Percentiles rank a stretch among this genome's conserved stretches.
phyloP scores from a whole-genome alignment of 2,329 filamentous ascomycete species.

The Samsoniella hepiali region DNA sequence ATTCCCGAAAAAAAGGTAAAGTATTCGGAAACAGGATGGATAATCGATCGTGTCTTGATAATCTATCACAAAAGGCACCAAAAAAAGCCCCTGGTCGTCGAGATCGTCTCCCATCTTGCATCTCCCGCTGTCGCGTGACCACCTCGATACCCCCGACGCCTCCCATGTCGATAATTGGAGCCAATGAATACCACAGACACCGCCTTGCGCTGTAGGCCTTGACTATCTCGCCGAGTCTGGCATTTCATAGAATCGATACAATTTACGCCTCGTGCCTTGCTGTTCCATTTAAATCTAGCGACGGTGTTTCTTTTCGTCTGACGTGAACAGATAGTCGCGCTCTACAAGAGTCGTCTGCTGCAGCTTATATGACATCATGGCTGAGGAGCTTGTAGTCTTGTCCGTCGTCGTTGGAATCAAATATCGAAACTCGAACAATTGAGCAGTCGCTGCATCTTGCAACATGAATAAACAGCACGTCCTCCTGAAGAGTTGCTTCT shows the following conservation, averaged over 20 bases:
- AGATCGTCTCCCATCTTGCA: neutral
- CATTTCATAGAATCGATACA: neutral
- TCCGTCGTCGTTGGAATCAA: too few species aligned
- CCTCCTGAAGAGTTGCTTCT: too few species aligned
- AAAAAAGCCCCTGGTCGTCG: neutral
- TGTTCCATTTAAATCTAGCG: too few species aligned
- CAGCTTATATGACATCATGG: too few species aligned
- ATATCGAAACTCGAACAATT: too few species aligned
- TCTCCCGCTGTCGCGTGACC: conserved; percentile 1
- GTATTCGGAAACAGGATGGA: neutral
- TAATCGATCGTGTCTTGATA: neutral
- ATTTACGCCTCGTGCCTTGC: neutral
- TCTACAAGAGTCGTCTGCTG: too few species aligned
- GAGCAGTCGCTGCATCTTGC: too few species aligned
- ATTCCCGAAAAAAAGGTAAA: neutral
- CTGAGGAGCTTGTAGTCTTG: too few species aligned
- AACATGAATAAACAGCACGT: too few species aligned
- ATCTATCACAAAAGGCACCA: neutral
- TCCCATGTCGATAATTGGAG: neutral
- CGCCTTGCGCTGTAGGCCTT: neutral
- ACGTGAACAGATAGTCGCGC: too few species aligned
- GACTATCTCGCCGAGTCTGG: neutral
- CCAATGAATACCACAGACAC: neutral
- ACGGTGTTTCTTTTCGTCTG: too few species aligned
- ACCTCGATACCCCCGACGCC: neutral